Evolutionary conservation across 2,329 filamentous ascomycete species (phyloP), one percentile per base, ranked within the genome.

Genomic region (Colletotrichum neosansevieriae): DNA sequence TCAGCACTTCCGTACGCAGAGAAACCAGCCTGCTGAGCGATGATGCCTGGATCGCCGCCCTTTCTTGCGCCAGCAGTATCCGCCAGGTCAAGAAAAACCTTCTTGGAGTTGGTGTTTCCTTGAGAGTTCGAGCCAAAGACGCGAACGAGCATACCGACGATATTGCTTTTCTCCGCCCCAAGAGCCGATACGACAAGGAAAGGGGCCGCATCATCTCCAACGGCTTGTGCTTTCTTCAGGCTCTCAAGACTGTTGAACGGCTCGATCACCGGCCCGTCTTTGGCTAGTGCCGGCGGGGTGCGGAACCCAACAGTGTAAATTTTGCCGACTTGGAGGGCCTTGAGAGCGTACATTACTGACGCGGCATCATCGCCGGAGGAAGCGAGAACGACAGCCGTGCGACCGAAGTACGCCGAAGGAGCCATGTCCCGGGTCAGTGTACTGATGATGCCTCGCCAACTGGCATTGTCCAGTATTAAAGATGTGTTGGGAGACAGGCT

Each of bases 231-330:
- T 13, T 82, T 78, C 69, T 87, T 85, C 15, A 89, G 79, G 54
- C 84, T 86, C 73, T 94, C 90, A 47, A 96, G 85, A 64, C 89
- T 89, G 78, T 94, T 92, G 72, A 96, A 92, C 6, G 92, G 92
- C 74, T 96, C 93, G 63, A 96, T 89, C 1, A 88, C 87, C 36
- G 94, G 86, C 2, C 80, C 79, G 44, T 90, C 89, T 2, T 84
- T 83, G 4, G 89, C 88, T n/a, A 94, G 82, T 1, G 87, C 73
- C 74, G 86, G 75, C 71, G 88, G 79, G 70, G 88, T 90, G 74
- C 88, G 89, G 81, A 97, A 96, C 1, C 93, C 93, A 50, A 95
- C 92, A 0, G 93, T 95, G 78, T 94, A 94, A 44, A 97, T 91
- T 64, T 93, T 91, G 40, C 91, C 90, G 58, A 95, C 89, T 60